Percentiles rank a stretch among this genome's conserved stretches.
These are phyloP conservation scores for Gelatoporia subvermispora DNA, from an alignment of 768 basidiomycete species.

Conservation along the genomic window DNA sequence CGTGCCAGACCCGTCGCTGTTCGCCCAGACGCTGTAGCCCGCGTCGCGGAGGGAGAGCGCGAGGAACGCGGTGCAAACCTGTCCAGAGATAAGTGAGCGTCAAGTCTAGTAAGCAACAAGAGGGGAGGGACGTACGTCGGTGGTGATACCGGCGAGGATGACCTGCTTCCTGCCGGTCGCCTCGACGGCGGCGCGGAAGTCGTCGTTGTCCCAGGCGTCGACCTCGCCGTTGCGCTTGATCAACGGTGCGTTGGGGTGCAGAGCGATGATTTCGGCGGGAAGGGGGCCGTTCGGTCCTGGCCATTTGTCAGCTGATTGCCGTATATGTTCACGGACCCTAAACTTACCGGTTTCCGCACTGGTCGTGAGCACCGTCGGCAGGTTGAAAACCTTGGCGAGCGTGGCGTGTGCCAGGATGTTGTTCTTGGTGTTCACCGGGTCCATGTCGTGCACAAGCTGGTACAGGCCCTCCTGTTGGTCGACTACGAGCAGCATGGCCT, in stretches of 20 bases:
- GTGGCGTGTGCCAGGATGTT: constrained; percentile 45
- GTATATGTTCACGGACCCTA: too few species aligned
- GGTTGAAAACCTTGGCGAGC: constrained; percentile 39
- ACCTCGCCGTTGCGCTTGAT: constrained; percentile 47
- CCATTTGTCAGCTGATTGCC: too few species aligned
- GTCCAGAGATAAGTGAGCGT: not conserved
- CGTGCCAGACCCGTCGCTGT: constrained; percentile 43
- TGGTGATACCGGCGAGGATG: constrained; percentile 45
- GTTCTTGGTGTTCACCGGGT: constrained; percentile 35
- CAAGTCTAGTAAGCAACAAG: not conserved
- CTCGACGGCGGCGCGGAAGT: constrained; percentile 41
- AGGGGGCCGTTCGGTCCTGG: constrained; percentile 46
- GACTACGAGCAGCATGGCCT: constrained; percentile 38
- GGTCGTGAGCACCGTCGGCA: constrained; percentile 43
- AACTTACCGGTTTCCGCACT: constrained; percentile 36
- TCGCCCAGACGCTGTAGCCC: constrained; percentile 44
- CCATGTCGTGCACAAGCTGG: constrained; percentile 38
- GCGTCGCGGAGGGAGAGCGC: constrained; percentile 41
- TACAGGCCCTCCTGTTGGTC: constrained; percentile 48
- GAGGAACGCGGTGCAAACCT: constrained; percentile 47
- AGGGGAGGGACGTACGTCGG: constrained; percentile 32
- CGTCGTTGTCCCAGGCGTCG: constrained; percentile 47
- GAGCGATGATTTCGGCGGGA: constrained; percentile 37
- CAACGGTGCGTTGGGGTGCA: constrained; percentile 40
- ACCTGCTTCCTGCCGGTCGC: constrained; percentile 47